phyloP scores from a whole-genome alignment of 2,329 filamentous ascomycete genomes.

The Juglanconis oblonga region DNA sequence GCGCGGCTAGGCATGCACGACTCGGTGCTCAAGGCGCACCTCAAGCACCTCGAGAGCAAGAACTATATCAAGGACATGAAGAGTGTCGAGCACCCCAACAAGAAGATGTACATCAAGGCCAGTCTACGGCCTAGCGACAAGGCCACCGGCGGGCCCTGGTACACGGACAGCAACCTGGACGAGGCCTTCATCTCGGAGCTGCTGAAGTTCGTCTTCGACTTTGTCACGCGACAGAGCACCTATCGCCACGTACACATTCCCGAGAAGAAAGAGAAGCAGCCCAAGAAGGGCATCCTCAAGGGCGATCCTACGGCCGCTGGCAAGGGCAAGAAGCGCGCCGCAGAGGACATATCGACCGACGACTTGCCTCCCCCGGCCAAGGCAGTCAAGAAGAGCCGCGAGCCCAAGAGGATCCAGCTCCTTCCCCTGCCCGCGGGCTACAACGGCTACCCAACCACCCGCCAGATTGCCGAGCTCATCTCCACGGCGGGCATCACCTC shows the following conservation, averaged over 20 bases:
- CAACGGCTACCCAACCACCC: constrained; percentile 74
- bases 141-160: constrained; percentile 92
- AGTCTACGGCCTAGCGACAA: constrained; percentile 82
- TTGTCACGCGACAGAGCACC: constrained; percentile 70
- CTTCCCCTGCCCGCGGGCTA: constrained; percentile 64
- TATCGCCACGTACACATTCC: constrained; percentile 45
- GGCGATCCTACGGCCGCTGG: constrained; percentile 34
- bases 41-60: constrained; percentile 81
- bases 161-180: constrained; percentile 86
- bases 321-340: constrained; percentile 50
- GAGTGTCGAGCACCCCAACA: constrained; percentile 83
- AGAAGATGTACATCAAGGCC: constrained; percentile 95
- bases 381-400: constrained; percentile 16
- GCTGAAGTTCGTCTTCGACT: constrained; percentile 69
- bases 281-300: constrained; percentile 55
- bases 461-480: constrained; percentile 73
- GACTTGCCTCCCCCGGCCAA: constrained; percentile 27
- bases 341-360: constrained; percentile 41
- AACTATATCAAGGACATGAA: constrained; percentile 85
- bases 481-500: constrained; percentile 67
- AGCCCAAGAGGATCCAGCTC: constrained; percentile 34
- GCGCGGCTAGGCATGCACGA: constrained; percentile 79
- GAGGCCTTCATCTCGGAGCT: constrained; percentile 81
- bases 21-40: constrained; percentile 72
- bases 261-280: constrained; percentile 37